Base-by-base conservation (phyloP, 1,284 basidiomycete genomes). In the Cryptococcus sp. region DNA sequence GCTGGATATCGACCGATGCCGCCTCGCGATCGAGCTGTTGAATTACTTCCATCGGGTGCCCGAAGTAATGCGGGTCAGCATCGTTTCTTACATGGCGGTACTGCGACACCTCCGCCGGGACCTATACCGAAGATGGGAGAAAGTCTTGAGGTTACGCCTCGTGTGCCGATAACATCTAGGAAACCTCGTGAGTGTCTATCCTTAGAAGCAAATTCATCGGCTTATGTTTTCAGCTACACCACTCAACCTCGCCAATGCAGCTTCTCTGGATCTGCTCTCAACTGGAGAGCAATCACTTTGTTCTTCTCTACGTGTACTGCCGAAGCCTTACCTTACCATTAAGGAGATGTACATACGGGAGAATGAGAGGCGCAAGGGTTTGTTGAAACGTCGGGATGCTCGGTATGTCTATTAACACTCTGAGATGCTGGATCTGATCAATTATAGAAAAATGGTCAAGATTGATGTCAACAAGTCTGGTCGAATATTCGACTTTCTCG, bases 391-490 rank as follows among this genome's bases (percentile, higher is more conserved):
- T 23, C 81, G 90, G 53, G 90, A 94, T 74, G 90, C 90, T 14
- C 82, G 89, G 54, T 89, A 47, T 50, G 61, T 59, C 13, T 7
- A 23, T 31, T 42, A 23, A 23, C 23, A 23, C 23, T 23, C 23
- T 23, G 23, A 23, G 23, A 23, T 23, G 23, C 23, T 23, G 23
- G 23, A 23, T 23, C 53, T 46, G 6, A 46, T 34, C 38, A 15
- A 8, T 5, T 8, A 11, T 32, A 67, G 67, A 47, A 72, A 91
- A 72, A 80, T 93, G 61, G 86, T 93, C 70, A 91, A 90, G 75
- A 90, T 93, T 62, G 90, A 94, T 73, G 89, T 90, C 57, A 91
- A 91, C 76, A 93, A 94, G 77, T 90, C 89, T 4, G 87, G 85
- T 71, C 80, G 87, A 34, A 88, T 94, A 45, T 93, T 90, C 87